Evolutionary conservation across 768 basidiomycete species (phyloP).

Genomic region (Collybia nuda): DNA sequence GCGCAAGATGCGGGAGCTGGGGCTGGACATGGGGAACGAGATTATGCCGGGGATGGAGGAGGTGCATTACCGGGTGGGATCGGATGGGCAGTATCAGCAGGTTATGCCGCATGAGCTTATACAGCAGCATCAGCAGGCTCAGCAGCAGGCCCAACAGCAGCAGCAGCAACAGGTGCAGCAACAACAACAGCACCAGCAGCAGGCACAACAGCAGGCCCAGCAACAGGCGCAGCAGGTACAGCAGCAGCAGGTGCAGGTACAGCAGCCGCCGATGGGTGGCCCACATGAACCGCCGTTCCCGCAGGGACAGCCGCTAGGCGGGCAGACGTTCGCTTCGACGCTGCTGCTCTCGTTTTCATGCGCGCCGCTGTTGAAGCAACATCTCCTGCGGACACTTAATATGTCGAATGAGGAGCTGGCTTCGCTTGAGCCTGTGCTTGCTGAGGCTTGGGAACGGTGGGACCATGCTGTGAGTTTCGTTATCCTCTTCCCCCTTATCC

Average conservation of each 20-base stretch:
- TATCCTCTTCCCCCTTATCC: neutral
- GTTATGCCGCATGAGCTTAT: conserved; percentile 40
- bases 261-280: conserved; percentile 19
- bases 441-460: conserved; percentile 87
- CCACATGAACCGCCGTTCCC: conserved; percentile 63
- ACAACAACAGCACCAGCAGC: conserved; percentile 13
- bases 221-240: conserved; percentile 40
- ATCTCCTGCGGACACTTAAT: conserved; percentile 67
- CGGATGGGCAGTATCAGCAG: conserved; percentile 45
- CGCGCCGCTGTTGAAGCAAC: conserved; percentile 71
- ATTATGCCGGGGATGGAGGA: conserved; percentile 65
- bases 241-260: conserved; percentile 33
- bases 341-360: conserved; percentile 76
- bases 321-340: conserved; percentile 80
- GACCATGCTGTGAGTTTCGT: conserved; percentile 68
- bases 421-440: conserved; percentile 76
- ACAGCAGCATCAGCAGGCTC: conserved; percentile 27
- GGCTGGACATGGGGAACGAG: conserved; percentile 79
- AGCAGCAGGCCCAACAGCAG: conserved; percentile 16
- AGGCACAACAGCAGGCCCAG: conserved; percentile 30
- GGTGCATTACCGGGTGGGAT: conserved; percentile 58
- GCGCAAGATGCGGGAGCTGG: conserved; percentile 80
- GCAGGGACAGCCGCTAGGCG: conserved; percentile 53
- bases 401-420: conserved; percentile 81
- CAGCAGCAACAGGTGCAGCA: conserved; percentile 39